Percentiles rank a stretch among this genome's conserved stretches.
phyloP scores from a whole-genome alignment of 1,139 yeast species.

The Taphrina betulina region DNA sequence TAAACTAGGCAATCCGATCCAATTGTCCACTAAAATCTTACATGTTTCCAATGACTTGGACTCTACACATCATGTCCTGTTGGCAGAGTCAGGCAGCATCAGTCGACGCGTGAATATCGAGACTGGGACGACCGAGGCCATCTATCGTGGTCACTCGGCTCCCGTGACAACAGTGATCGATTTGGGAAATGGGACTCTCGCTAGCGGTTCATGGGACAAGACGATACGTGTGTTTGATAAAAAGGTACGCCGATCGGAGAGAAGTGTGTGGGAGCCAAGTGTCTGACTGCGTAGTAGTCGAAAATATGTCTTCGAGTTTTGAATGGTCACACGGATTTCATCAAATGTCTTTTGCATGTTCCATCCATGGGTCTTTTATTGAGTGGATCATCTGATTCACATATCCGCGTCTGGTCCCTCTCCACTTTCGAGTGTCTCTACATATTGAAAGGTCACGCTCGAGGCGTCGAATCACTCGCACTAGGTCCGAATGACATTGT shows the following conservation, averaged over 20 bases:
- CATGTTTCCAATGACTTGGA: slow-evolving; percentile 11
- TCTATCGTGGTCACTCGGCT: slow-evolving; percentile 32
- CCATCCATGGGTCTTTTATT: slow-evolving; percentile 24
- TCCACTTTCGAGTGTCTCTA: slow-evolving; percentile 6
- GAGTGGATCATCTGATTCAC: slow-evolving; percentile 28
- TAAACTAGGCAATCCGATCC: slow-evolving; percentile 8
- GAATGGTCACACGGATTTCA: slow-evolving; percentile 28
- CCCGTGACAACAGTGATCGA: slow-evolving; percentile 31
- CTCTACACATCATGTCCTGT: not conserved
- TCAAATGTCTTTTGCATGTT: slow-evolving; percentile 27
- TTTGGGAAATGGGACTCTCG: slow-evolving; percentile 8
- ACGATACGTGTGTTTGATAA: slow-evolving; percentile 27
- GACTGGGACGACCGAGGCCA: slow-evolving; percentile 2
- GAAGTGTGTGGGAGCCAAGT: not conserved
- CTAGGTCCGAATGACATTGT: not conserved
- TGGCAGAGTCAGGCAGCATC: slow-evolving; percentile 25
- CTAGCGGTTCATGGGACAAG: slow-evolving; percentile 32
- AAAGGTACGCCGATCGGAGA: not conserved
- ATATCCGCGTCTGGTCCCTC: slow-evolving; percentile 29
- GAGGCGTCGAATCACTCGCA: slow-evolving; percentile 32
- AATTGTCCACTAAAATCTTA: slow-evolving; percentile 19
- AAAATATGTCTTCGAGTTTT: slow-evolving; percentile 1
- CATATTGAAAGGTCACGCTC: slow-evolving; percentile 29
- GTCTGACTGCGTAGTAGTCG: slow-evolving; percentile 5
- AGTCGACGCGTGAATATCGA: slow-evolving; percentile 13